Evolutionary conservation across 1,284 basidiomycete species (phyloP).

Genomic region (Puccinia novopanici): DNA sequence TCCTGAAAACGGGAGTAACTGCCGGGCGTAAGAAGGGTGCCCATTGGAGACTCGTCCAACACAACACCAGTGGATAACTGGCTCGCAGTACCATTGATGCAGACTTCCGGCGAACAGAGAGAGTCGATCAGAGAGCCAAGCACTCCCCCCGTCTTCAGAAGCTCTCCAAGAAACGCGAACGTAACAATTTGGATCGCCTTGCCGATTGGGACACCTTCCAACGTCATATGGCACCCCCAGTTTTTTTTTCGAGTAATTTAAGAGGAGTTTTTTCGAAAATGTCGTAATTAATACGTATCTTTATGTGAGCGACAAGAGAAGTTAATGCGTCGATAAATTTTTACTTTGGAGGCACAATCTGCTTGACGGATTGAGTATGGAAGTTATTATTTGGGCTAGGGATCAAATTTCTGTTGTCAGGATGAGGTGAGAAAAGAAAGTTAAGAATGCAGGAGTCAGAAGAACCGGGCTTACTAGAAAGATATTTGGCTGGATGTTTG

Average conservation of each 20-base stretch:
- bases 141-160: background rate
- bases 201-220: background rate
- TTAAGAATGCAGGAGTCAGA: background rate
- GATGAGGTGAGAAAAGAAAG: constrained; percentile 17
- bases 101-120: constrained; percentile 3
- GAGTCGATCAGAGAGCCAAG: background rate
- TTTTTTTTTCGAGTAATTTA: background rate
- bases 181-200: background rate
- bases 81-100: constrained; percentile 16
- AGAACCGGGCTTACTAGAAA: background rate
- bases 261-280: background rate
- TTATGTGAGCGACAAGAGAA: background rate
- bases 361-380: background rate
- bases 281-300: background rate
- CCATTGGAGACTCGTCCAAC: background rate
- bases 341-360: background rate
- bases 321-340: background rate
- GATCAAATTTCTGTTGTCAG: background rate
- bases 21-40: constrained; percentile 2
- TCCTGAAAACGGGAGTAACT: constrained; percentile 28
- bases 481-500: constrained; percentile 1
- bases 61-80: constrained; percentile 14
- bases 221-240: background rate
- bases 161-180: background rate
- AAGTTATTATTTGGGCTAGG: background rate